phyloP scores from a whole-genome alignment of 1,139 yeast species.

The Pneumocystis murina region DNA sequence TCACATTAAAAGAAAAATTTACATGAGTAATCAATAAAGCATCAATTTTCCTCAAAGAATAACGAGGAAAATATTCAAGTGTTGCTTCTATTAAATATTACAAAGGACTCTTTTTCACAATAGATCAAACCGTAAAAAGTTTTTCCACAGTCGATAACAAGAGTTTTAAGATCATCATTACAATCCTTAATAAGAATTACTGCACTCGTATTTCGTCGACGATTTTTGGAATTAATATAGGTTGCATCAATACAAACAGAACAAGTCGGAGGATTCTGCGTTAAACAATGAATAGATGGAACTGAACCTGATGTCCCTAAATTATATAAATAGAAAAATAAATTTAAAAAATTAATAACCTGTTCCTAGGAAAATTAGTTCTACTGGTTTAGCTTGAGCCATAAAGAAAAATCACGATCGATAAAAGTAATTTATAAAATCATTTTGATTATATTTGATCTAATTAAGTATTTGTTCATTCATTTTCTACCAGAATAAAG shows the following conservation, averaged over 20 bases:
- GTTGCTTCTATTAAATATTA: conserved; percentile 5
- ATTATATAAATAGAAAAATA: not conserved
- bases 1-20: conserved; percentile 1
- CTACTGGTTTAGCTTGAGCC: not conserved
- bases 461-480: too few relatives aligned
- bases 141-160: conserved; percentile 13
- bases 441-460: not conserved
- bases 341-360: not conserved
- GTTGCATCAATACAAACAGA: conserved; percentile 10
- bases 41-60: conserved; percentile 9
- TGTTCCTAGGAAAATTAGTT: conserved; percentile 11
- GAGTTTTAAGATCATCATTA: not conserved
- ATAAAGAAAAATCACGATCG: not conserved
- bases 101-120: not conserved
- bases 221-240: conserved; percentile 9
- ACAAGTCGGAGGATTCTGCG: conserved; percentile 8
- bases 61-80: conserved; percentile 8
- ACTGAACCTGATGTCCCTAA: conserved; percentile 8
- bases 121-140: conserved; percentile 7
- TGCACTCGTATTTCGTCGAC: conserved; percentile 11
- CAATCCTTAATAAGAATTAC: conserved; percentile 1
- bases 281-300: conserved; percentile 11
- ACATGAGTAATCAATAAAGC: conserved; percentile 12
- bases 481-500: too few relatives aligned
- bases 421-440: not conserved